Conservation (phyloP, 2,329 filamentous ascomycete genomes). For the Stromatinia cepivora region DNA sequence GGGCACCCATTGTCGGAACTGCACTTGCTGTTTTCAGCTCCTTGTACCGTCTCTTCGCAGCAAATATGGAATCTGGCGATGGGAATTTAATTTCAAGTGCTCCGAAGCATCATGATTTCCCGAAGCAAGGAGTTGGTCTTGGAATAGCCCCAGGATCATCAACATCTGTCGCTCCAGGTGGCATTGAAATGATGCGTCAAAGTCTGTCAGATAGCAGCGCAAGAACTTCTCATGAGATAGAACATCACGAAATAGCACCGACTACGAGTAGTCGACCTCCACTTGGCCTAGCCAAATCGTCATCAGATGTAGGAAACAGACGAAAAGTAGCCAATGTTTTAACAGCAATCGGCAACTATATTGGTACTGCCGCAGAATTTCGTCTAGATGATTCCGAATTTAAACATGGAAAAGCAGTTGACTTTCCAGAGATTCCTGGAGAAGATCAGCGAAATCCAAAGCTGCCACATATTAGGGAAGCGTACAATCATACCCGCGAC, state of each 20-base stretch:
- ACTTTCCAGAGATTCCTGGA: slow-evolving; percentile 58
- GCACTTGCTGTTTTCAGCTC: slow-evolving; percentile 59
- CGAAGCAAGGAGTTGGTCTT: slow-evolving; percentile 2
- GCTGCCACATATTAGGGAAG: slow-evolving; percentile 44
- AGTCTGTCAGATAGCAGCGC: slow-evolving; percentile 24
- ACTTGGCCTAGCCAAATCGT: background rate
- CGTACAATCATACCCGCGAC: slow-evolving; percentile 44
- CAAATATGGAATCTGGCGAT: slow-evolving; percentile 24
- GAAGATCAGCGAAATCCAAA: slow-evolving; percentile 49
- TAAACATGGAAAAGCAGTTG: slow-evolving; percentile 47
- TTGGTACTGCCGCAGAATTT: slow-evolving; percentile 51
- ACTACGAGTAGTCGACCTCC: slow-evolving; percentile 1
- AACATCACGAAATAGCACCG: slow-evolving; percentile 1
- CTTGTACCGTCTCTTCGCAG: slow-evolving; percentile 51
- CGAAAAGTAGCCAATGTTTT: slow-evolving; percentile 48
- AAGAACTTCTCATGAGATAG: slow-evolving; percentile 22
- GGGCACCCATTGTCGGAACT: slow-evolving; percentile 60
- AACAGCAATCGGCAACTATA: slow-evolving; percentile 46
- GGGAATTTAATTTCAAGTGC: slow-evolving; percentile 11
- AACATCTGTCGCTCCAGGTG: slow-evolving; percentile 14
- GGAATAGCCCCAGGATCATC: slow-evolving; percentile 14
- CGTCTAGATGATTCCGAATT: slow-evolving; percentile 53
- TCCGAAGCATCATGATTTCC: slow-evolving; percentile 20
- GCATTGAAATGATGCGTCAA: slow-evolving; percentile 7
- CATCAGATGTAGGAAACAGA: slow-evolving; percentile 40